Conservation (phyloP, 441 rosid species). For the Corymbia citriodora region DNA sequence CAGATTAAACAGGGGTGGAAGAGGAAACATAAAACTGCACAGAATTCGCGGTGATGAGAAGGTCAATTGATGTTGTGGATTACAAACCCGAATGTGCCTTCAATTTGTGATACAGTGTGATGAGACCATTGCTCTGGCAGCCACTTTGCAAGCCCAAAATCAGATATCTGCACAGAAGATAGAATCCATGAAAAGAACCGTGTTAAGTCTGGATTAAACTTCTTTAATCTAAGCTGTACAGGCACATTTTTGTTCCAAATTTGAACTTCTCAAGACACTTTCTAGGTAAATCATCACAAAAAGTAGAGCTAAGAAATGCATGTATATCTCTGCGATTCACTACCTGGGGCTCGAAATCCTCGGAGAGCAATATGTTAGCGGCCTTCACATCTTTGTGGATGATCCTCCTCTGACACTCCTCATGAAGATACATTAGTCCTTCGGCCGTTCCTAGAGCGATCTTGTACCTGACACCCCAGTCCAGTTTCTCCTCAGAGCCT, state of each 20-base stretch:
- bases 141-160: conserved; percentile 95
- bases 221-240: neutral
- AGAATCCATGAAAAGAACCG: neutral
- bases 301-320: neutral
- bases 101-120: conserved; percentile 70
- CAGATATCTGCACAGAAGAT: conserved; percentile 52
- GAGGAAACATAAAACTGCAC: neutral
- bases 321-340: neutral
- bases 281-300: neutral
- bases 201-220: neutral
- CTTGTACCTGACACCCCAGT: conserved; percentile 62
- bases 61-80: neutral
- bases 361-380: conserved; percentile 72
- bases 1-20: neutral
- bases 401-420: conserved; percentile 86
- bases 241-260: neutral
- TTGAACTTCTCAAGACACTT: neutral
- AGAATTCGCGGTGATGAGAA: neutral
- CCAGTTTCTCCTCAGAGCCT: conserved; percentile 63
- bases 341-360: conserved; percentile 86
- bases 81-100: conserved; percentile 94
- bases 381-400: conserved; percentile 97
- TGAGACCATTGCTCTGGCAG: conserved; percentile 92
- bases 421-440: conserved; percentile 83
- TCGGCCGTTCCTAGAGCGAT: conserved; percentile 76